Percentiles rank a stretch among this genome's conserved stretches.
Evolutionary conservation across 192 early-diverging fungal genomes (phyloP).

Genomic region (Rhizophagus clarus): DNA sequence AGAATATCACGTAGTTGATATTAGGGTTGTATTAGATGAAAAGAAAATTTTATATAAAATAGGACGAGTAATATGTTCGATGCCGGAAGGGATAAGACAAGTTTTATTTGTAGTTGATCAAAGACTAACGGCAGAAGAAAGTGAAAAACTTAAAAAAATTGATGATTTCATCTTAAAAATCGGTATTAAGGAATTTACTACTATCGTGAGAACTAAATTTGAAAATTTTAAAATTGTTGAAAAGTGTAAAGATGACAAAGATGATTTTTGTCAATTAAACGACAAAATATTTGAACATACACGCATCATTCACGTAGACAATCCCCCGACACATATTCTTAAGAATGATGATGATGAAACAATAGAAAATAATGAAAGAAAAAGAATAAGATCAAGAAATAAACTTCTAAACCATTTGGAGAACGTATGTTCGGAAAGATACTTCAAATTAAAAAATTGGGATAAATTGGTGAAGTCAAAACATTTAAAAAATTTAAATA

Average conservation of each 20-base stretch:
- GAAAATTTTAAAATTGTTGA: neutral
- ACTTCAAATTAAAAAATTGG: too few relatives aligned
- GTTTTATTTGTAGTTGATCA: neutral
- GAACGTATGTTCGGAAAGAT: neutral
- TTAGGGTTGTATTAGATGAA: neutral
- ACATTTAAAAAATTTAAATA: too few relatives aligned
- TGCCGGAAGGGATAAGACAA: slow-evolving; percentile 1
- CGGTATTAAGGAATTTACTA: neutral
- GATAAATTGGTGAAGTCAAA: too few relatives aligned
- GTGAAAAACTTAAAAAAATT: too few relatives aligned
- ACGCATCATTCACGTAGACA: neutral
- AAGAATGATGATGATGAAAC: too few relatives aligned
- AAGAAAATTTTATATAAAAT: neutral
- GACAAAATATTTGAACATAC: too few relatives aligned
- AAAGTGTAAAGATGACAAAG: neutral
- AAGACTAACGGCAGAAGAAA: neutral
- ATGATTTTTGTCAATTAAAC: neutral
- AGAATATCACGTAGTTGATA: slow-evolving; percentile 1
- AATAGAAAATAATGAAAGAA: neutral
- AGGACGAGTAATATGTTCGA: neutral
- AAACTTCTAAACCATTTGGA: neutral
- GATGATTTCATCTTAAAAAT: too few relatives aligned
- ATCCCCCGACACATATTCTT: neutral
- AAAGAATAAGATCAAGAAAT: neutral
- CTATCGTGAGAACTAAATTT: slow-evolving; percentile 4